Evolutionary conservation across 2,329 filamentous ascomycete genomes (phyloP).

Genomic region (Pseudogymnoascus sp.): DNA sequence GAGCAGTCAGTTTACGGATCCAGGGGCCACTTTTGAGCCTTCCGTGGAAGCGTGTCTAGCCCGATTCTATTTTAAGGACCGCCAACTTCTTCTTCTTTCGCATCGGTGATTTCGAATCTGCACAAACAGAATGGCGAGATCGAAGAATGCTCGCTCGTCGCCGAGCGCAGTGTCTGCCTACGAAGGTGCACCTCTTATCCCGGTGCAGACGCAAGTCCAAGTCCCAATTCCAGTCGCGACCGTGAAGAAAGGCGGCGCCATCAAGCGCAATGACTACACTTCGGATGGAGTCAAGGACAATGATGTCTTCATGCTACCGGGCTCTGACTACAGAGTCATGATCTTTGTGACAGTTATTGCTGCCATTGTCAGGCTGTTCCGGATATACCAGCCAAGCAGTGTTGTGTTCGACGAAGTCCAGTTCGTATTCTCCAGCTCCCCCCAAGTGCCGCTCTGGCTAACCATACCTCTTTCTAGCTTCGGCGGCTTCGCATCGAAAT

Average conservation of each 20-base stretch:
- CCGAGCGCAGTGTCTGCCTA: neutral
- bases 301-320: conserved; percentile 81
- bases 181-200: conserved; percentile 1
- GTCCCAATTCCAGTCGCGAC: neutral
- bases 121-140: conserved; percentile 5
- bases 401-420: conserved; percentile 99
- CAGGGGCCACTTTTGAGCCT: conserved; percentile 3
- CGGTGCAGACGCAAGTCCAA: neutral
- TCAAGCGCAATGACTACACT: conserved; percentile 50
- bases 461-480: conserved; percentile 52
- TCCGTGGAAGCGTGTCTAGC: conserved; percentile 5
- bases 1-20: neutral
- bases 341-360: conserved; percentile 66
- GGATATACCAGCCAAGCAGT: conserved; percentile 91
- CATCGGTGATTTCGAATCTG: neutral
- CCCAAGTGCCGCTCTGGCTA: conserved; percentile 16
- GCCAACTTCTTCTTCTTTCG: neutral
- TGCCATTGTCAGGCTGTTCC: conserved; percentile 76
- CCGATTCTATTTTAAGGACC: conserved; percentile 3
- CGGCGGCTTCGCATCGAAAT: conserved; percentile 95
- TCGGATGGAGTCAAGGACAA: conserved; percentile 79
- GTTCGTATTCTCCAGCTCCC: conserved; percentile 48
- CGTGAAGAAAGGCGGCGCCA: conserved; percentile 11
- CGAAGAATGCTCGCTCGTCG: conserved; percentile 10
- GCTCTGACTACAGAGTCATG: conserved; percentile 75